Evolutionary conservation across 305 asterid species (phyloP), one percentile per base, ranked within the genome.

Genomic region (Plantago coronopus): DNA sequence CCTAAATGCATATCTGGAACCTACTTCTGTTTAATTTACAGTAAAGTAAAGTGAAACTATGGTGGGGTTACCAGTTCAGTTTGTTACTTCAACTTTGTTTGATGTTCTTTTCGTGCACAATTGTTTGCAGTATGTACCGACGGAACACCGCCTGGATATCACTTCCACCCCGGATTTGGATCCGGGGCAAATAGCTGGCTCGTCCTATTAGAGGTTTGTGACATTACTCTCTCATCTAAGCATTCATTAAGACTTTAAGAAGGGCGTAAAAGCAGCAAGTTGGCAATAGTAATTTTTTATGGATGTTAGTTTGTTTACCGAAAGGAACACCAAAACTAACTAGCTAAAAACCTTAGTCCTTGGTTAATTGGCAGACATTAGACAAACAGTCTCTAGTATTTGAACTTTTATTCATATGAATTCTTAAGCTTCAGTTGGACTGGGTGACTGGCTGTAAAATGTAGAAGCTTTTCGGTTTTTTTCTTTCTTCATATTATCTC

Each of bases 111-210:
- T 51, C 54, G 55, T 72, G 48, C 40, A 20, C 43, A 10, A 59
- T 10, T 13, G n/a, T 31, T 43, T 55, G 64, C 76, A 81, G 87
- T 81, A n/a, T 81, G 87, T 66, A 59, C 78, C 72, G 87, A 81
- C 71, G 87, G 87, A 61, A 59, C 80, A 2, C 15, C 61, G 20
- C 87, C 87, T 7, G 87, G 74, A 47, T 81, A 81, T 68, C 87
- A 81, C 65, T 63, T 78, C 47, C 76, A 81, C 61, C 78, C 61
- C 21, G 87, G 87, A 55, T 75, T 42, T 18, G 81, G 87, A 57
- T 50, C 57, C 11, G 83, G 86, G 37, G 68, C 76, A 17, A 74
- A 70, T 57, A 80, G 78, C 71, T 80, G 86, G 86, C 70, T 80
- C 20, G 20, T 80, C 43, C 66, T 72, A 18, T 66, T 80, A 53